Conservation (phyloP, 2,329 filamentous ascomycete genomes). For the Fusarium xyrophilum region DNA sequence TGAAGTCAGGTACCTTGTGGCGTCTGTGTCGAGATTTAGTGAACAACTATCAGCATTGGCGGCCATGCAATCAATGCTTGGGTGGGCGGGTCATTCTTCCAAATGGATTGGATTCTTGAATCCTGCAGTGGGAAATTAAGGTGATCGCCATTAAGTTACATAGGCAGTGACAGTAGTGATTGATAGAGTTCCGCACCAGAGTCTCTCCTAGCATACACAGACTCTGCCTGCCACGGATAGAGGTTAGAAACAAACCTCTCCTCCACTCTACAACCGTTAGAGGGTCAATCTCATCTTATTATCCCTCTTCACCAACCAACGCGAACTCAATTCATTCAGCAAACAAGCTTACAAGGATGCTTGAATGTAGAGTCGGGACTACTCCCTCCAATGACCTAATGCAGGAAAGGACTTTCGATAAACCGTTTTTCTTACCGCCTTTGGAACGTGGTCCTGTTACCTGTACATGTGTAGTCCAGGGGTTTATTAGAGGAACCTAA, state of each 20-base stretch:
- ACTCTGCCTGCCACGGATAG: not conserved
- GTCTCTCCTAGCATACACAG: not conserved
- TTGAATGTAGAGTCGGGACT: not conserved
- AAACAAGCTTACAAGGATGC: slow-evolving; percentile 3
- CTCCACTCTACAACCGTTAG: slow-evolving; percentile 8
- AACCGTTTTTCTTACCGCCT: not conserved
- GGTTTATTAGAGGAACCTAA: slow-evolving; percentile 1
- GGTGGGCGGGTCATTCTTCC: not conserved
- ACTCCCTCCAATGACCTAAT: not conserved
- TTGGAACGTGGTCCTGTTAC: slow-evolving; percentile 11
- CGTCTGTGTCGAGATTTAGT: slow-evolving; percentile 29
- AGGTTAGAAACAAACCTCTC: not conserved
- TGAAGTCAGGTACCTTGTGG: slow-evolving; percentile 1
- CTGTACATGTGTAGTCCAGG: slow-evolving; percentile 2
- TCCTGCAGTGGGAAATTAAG: slow-evolving; percentile 3
- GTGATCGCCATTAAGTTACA: slow-evolving; percentile 1
- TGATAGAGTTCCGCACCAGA: not conserved
- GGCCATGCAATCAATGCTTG: not conserved
- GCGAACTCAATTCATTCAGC: slow-evolving; percentile 12
- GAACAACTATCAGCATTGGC: slow-evolving; percentile 37
- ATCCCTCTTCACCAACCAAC: not conserved
- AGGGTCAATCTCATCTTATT: not conserved
- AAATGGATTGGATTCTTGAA: not conserved
- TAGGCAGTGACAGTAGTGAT: not conserved
- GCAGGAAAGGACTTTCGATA: not conserved